These are phyloP conservation scores for Mycena olivaceomarginata DNA, from an alignment of 768 basidiomycete species.

Conservation along the genomic window DNA sequence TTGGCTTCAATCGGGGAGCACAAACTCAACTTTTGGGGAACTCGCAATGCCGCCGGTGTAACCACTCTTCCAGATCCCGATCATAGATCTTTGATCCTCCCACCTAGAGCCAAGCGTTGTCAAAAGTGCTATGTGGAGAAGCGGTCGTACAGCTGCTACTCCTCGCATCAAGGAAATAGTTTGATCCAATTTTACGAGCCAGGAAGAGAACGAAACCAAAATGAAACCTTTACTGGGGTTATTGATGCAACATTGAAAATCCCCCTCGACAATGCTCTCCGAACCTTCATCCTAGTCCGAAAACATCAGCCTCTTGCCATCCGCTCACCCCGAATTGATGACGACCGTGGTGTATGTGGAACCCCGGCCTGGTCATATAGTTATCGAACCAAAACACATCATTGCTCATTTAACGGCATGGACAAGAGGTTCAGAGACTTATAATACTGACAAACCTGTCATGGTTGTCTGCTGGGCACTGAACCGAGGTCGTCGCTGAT, in stretches of 20 bases:
- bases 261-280: too few relatives aligned
- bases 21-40: slow-evolving; percentile 28
- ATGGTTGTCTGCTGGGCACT: slow-evolving; percentile 37
- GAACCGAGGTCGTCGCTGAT: slow-evolving; percentile 30
- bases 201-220: not conserved
- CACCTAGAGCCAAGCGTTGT: slow-evolving; percentile 25
- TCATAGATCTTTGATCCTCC: slow-evolving; percentile 27
- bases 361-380: not conserved
- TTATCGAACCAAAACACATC: slow-evolving; percentile 32
- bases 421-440: slow-evolving; percentile 8
- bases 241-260: slow-evolving; percentile 16
- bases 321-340: slow-evolving; percentile 27
- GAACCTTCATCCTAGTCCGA: slow-evolving; percentile 27
- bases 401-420: slow-evolving; percentile 31
- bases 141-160: slow-evolving; percentile 28
- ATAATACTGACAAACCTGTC: not conserved
- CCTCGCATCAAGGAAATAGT: slow-evolving; percentile 12
- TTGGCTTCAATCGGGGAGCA: slow-evolving; percentile 21
- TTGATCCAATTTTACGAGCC: slow-evolving; percentile 35
- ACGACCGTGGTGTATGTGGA: slow-evolving; percentile 3
- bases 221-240: slow-evolving; percentile 24
- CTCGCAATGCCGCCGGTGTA: slow-evolving; percentile 26
- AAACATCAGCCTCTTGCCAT: slow-evolving; percentile 2
- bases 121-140: slow-evolving; percentile 26
- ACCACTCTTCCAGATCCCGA: slow-evolving; percentile 27